A percentile compares a stretch with the other conserved stretches of the same genome.
Conservation (phyloP, 306 rosid genomes). For the Pyrus pyrifolia region DNA sequence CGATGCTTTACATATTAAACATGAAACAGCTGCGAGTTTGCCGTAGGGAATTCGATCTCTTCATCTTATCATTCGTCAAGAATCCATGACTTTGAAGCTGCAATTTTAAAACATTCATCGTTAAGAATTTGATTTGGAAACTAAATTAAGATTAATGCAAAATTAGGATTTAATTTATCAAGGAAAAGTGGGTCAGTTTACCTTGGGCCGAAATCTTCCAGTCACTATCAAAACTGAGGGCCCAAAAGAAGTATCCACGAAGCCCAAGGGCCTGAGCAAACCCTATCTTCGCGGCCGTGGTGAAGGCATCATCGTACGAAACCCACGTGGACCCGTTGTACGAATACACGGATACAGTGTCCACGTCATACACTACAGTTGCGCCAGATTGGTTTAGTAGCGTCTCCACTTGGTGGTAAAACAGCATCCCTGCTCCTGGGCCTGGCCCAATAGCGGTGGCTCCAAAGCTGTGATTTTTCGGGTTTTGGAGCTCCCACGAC, state of each 20-base stretch:
- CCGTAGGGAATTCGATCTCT: not conserved
- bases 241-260: conserved; percentile 87
- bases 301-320: conserved; percentile 39
- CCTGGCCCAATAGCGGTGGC: conserved; percentile 40
- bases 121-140: not conserved
- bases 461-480: conserved; percentile 30
- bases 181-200: not conserved
- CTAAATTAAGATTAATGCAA: not conserved
- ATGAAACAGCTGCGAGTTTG: not conserved
- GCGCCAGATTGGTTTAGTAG: conserved; percentile 2
- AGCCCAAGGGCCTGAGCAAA: conserved; percentile 64
- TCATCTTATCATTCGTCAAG: not conserved
- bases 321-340: conserved; percentile 39
- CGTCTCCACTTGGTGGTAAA: conserved; percentile 8
- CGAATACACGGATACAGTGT: conserved; percentile 28
- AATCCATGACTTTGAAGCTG: conserved; percentile 41
- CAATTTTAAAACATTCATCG: not conserved
- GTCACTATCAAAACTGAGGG: conserved; percentile 32
- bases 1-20: not conserved
- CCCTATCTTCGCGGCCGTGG: conserved; percentile 34
- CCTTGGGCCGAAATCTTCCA: conserved; percentile 35
- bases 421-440: conserved; percentile 38
- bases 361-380: conserved; percentile 25
- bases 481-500: conserved; percentile 49
- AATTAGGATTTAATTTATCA: not conserved